phyloP scores from a whole-genome alignment of 1,284 basidiomycete species.

The Trichosporon faecale region DNA sequence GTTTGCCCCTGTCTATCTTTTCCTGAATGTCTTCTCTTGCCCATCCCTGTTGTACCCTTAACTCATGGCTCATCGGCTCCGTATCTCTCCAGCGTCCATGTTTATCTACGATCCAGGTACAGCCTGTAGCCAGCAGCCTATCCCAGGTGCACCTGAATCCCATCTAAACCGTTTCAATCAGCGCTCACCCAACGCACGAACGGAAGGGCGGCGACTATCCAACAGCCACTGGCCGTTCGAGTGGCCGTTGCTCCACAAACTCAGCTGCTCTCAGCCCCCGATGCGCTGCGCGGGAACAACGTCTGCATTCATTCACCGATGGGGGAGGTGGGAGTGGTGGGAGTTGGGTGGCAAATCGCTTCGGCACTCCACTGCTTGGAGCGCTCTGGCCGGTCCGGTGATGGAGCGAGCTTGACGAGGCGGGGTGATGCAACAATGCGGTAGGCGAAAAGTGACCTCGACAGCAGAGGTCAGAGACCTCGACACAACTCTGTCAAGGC shows the following conservation, averaged over 20 bases:
- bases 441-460: neutral
- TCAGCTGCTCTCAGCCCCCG: neutral
- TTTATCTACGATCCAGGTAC: slow-evolving; percentile 11
- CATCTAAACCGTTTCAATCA: neutral
- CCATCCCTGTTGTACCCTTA: slow-evolving; percentile 3
- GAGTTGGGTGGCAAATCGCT: slow-evolving; percentile 1
- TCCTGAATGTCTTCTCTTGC: slow-evolving; percentile 7
- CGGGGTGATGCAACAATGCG: neutral
- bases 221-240: neutral
- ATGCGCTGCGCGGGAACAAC: neutral
- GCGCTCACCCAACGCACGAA: neutral
- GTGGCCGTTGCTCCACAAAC: neutral
- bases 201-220: neutral
- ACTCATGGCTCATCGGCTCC: slow-evolving; percentile 6
- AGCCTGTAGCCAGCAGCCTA: neutral
- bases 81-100: slow-evolving; percentile 4
- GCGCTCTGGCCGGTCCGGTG: neutral
- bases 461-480: neutral
- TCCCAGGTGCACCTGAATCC: neutral
- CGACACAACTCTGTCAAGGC: neutral
- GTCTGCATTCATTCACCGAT: neutral
- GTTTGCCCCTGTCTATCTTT: slow-evolving; percentile 11
- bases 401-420: neutral
- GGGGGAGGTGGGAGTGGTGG: neutral
- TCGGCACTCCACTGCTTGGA: neutral